Evolutionary conservation across 1,139 yeast species (phyloP).

Genomic region (Saccharomyces uvarum): DNA sequence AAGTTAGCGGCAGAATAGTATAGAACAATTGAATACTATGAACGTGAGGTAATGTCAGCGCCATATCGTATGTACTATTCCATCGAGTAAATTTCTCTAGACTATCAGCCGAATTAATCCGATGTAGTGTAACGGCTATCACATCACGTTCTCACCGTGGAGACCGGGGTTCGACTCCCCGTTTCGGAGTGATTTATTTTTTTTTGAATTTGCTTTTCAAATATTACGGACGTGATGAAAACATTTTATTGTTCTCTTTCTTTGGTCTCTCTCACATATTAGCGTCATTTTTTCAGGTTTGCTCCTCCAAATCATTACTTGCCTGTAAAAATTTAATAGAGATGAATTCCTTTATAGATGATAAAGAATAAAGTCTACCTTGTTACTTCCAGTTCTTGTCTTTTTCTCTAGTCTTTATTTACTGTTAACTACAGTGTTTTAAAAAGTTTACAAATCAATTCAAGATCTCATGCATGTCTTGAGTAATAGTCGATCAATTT

Average conservation of each 20-base stretch:
- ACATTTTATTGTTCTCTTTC: not conserved
- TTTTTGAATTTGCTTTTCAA: not conserved
- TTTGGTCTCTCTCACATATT: too few species aligned
- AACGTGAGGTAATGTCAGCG: not conserved
- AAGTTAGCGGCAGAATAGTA: not conserved
- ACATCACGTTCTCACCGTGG: conserved; percentile 35
- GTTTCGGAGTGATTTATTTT: conserved; percentile 34
- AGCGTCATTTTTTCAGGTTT: too few species aligned
- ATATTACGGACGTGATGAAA: not conserved
- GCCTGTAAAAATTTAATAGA: too few species aligned
- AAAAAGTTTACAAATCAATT: too few species aligned
- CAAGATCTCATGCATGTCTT: not conserved
- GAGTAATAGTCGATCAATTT: not conserved
- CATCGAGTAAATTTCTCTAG: not conserved
- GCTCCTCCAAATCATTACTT: too few species aligned
- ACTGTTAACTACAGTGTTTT: not conserved
- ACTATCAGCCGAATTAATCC: conserved; percentile 14
- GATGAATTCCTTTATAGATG: too few species aligned
- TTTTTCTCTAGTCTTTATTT: not conserved
- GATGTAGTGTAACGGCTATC: conserved; percentile 37
- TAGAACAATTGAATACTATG: not conserved
- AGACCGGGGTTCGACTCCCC: conserved; percentile 33
- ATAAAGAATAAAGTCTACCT: too few species aligned
- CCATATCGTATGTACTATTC: not conserved
- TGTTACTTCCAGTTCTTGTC: too few species aligned